Evolutionary conservation across 2,329 filamentous ascomycete species (phyloP).

Genomic region (Talaromyces funiculosus): DNA sequence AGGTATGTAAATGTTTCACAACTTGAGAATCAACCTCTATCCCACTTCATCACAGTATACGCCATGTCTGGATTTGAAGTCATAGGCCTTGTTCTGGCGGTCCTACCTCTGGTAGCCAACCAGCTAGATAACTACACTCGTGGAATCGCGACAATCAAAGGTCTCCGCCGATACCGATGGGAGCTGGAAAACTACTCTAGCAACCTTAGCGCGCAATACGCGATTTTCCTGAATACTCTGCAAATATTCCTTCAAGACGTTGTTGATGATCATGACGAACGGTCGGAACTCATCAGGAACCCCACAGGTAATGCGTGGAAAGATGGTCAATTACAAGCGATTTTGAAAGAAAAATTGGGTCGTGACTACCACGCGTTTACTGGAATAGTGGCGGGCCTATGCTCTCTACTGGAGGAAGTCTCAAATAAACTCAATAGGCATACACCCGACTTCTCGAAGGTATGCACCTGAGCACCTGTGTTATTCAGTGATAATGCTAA

Average conservation of each 20-base stretch:
- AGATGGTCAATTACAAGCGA: background rate
- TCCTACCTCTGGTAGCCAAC: conserved; percentile 23
- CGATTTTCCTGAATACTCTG: background rate
- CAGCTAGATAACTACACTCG: conserved; percentile 19
- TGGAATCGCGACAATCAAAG: conserved; percentile 18
- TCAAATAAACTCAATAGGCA: background rate
- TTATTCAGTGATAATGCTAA: background rate
- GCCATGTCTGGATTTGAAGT: no score
- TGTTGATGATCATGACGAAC: background rate
- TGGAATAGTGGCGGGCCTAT: background rate
- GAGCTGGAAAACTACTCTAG: conserved; percentile 12
- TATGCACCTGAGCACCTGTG: background rate
- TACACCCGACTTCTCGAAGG: conserved; percentile 1
- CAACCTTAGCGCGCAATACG: background rate
- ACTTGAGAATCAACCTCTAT: no score
- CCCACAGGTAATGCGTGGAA: background rate
- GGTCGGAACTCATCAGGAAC: background rate
- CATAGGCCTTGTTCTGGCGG: conserved; percentile 18
- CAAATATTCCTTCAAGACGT: background rate
- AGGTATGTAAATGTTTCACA: no score
- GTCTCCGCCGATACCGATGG: conserved; percentile 14
- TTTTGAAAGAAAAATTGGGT: background rate
- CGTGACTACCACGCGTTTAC: background rate
- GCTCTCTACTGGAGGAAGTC: background rate
- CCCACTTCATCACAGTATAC: no score